phyloP scores from a whole-genome alignment of 2,329 filamentous ascomycete species.

The Neobulgaria alba region DNA sequence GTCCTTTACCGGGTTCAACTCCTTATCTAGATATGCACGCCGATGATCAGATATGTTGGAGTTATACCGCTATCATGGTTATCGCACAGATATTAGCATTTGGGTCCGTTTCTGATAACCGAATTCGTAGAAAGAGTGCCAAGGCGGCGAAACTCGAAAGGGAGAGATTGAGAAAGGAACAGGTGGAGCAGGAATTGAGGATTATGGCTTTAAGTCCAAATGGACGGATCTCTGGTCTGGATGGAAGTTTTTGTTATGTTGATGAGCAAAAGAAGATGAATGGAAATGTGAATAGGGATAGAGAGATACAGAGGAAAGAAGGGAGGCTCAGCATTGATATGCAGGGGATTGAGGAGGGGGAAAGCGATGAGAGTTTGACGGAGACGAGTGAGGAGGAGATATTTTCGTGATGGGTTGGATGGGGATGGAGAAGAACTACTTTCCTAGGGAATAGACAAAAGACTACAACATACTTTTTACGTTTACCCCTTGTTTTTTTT shows the following conservation, averaged over 20 bases:
- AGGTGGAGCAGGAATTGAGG: not conserved
- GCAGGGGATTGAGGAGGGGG: not conserved
- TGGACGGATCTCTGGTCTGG: not conserved
- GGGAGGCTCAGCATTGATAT: not conserved
- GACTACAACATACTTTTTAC: no score
- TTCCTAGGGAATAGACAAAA: no score
- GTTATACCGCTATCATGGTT: constrained; percentile 33
- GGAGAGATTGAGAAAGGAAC: not conserved
- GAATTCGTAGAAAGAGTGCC: not conserved
- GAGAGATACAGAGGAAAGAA: no score
- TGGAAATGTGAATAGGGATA: not conserved
- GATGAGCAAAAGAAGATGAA: not conserved
- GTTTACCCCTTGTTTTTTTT: no score
- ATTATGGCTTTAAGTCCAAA: not conserved
- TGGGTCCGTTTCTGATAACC: not conserved
- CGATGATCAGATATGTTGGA: constrained; percentile 31
- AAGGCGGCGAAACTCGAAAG: not conserved
- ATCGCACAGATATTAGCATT: constrained; percentile 23
- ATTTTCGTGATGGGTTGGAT: no score
- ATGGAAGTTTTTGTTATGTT: not conserved
- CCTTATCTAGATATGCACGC: constrained; percentile 31
- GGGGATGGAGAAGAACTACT: no score
- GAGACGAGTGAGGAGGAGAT: not conserved
- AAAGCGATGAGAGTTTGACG: not conserved
- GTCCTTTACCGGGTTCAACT: constrained; percentile 24